These are phyloP conservation scores for Bauhinia variegata DNA, from an alignment of 306 rosid species.

Conservation along the genomic window DNA sequence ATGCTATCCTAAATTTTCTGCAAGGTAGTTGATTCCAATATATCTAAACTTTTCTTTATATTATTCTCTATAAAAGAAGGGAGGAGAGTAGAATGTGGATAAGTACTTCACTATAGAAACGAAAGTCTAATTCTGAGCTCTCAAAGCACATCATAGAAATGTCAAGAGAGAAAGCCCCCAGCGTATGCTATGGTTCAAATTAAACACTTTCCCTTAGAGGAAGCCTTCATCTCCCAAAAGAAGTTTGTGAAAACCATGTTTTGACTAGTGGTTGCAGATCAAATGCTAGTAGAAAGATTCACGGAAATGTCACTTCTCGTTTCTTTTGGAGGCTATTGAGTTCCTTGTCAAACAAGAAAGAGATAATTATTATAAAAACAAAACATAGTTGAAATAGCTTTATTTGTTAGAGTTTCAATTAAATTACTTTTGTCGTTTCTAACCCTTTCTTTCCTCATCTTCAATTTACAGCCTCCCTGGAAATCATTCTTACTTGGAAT, in stretches of 20 bases:
- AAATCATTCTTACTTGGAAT: conserved; percentile 76
- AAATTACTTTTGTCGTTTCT: neutral
- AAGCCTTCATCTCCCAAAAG: no score
- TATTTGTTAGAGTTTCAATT: no score
- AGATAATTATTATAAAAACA: neutral
- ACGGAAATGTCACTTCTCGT: no score
- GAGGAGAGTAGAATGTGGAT: no score
- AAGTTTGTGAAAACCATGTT: no score
- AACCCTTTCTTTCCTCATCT: conserved; percentile 30
- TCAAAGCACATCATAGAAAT: neutral
- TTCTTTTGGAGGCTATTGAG: no score
- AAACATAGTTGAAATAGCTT: no score
- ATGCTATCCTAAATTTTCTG: conserved; percentile 85
- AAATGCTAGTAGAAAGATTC: no score
- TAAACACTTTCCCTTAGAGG: no score
- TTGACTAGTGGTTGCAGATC: no score
- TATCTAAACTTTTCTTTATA: conserved; percentile 22
- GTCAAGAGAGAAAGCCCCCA: neutral
- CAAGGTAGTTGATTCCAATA: conserved; percentile 63
- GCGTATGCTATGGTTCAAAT: no score
- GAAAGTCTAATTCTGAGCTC: conserved; percentile 4
- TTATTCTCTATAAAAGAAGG: neutral
- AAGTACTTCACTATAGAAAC: neutral
- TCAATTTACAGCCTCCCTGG: conserved; percentile 70
- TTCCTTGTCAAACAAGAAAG: conserved; percentile 23